Evolutionary conservation across 2,329 filamentous ascomycete genomes (phyloP).

Genomic region (Pseudomassariella vexata): DNA sequence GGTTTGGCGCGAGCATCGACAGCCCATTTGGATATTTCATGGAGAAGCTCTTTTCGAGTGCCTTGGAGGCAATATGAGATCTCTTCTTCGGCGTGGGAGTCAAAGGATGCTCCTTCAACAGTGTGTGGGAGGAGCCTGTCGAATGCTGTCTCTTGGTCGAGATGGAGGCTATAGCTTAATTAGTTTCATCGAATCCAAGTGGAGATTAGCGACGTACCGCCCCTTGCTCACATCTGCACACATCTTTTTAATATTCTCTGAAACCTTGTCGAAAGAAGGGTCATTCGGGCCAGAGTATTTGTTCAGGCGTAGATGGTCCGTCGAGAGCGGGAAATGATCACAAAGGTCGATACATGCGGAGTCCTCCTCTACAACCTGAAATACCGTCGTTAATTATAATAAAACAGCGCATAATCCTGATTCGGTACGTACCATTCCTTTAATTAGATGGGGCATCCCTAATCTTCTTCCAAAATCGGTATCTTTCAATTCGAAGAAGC

Average conservation of each 20-base stretch:
- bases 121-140: too few species aligned
- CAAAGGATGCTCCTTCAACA: background rate
- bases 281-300: background rate
- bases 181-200: too few species aligned
- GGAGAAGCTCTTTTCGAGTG: background rate
- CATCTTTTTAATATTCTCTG: background rate
- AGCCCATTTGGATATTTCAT: background rate
- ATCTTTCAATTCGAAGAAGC: background rate
- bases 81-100: background rate
- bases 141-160: too few species aligned
- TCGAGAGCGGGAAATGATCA: background rate
- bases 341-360: background rate
- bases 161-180: too few species aligned
- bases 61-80: background rate
- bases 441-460: too few species aligned
- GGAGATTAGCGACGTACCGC: too few species aligned
- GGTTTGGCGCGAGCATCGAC: background rate
- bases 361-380: background rate
- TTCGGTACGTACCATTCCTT: too few species aligned
- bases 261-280: background rate
- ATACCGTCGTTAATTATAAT: too few species aligned
- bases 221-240: too few species aligned
- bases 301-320: slow-evolving; percentile 3
- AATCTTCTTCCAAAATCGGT: background rate
- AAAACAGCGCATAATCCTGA: too few species aligned